Percentiles rank a stretch among this genome's conserved stretches.
Evolutionary conservation across 164 flowering plant genomes (phyloP).

Genomic region (Piper longum): DNA sequence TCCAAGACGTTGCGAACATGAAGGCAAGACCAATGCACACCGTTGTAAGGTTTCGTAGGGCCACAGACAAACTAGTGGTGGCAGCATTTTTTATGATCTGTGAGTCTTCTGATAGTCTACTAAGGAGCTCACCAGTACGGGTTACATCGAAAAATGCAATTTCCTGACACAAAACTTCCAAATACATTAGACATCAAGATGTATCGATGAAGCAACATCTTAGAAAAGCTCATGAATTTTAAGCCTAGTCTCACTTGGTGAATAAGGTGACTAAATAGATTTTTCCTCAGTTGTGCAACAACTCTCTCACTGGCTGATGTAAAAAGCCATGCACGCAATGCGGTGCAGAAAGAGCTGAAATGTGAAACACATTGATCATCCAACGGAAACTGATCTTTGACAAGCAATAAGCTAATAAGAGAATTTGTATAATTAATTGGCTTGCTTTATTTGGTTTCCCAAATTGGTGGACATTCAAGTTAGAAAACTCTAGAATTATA

Average conservation of each 20-base stretch:
- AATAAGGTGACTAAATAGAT: constrained; percentile 16
- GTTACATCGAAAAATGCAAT: constrained; percentile 91
- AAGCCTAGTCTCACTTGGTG: constrained; percentile 38
- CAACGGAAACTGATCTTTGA: neutral
- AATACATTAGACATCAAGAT: neutral
- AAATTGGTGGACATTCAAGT: neutral
- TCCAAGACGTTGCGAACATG: constrained; percentile 96
- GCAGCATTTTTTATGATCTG: constrained; percentile 97
- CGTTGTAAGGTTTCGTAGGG: constrained; percentile 67
- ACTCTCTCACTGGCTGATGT: constrained; percentile 20
- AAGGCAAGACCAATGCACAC: constrained; percentile 74
- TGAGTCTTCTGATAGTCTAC: constrained; percentile 94
- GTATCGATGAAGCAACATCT: neutral
- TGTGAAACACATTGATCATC: neutral
- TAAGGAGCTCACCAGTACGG: constrained; percentile 88
- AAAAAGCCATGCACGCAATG: neutral
- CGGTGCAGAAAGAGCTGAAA: neutral
- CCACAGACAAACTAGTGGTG: constrained; percentile 90
- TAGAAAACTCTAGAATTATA: neutral
- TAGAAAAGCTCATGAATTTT: neutral
- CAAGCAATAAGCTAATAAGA: no score
- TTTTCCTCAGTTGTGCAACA: no score
- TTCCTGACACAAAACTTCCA: constrained; percentile 30
- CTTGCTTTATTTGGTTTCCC: neutral
- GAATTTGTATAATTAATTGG: neutral